Base-by-base conservation (phyloP, 176 grass and related monocot genomes). In the Areca catechu region DNA sequence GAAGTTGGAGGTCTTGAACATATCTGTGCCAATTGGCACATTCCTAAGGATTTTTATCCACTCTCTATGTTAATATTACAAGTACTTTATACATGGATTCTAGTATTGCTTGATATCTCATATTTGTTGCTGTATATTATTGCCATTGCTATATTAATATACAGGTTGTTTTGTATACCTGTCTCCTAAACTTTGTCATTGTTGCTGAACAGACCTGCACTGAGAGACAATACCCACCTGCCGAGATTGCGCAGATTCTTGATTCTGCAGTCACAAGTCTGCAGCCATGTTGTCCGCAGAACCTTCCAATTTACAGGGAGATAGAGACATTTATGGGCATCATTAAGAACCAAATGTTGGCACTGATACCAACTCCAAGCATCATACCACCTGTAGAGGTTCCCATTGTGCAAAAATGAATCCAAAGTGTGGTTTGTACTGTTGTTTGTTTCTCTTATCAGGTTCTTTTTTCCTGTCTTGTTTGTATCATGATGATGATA, bases 261-360 rank as follows among this genome's bases (percentile, higher is more conserved):
- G 87, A 92, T 71, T 88, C 87, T 0, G 86, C 78, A 4, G 63
- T 98, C 22, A 67, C 81, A 10, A 73, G 87, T 58, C 53, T 98
- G 61, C 93, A 92, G 5, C 87, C 93, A 1, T 70, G 87, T 66
- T 88, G 87, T 71, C 75, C 81, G 15, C 75, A 85, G 48, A 98
- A 85, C 54, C 70, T 72, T 72, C 50, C 58, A 23, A 62, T 72
- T 23, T 98, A 88, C 71, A 66, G 75, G 65, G 93, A 92, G 61
- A 98, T 98, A 3, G 93, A 98, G 73, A 80, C 61, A 58, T 91
- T 66, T 67, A 85, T 98, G 86, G 81, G 87, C 16, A 88, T 88
- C 54, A 92, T 91, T 54, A 98, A 92, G 49, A 88, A 91, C 53
- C 84, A 88, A 56, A 92, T 98, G 87, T 72, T 98, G 65, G 75